A percentile compares a stretch with the other conserved stretches of the same genome.
Evolutionary conservation across 306 rosid genomes (phyloP).

Genomic region (Crotalaria pallida): DNA sequence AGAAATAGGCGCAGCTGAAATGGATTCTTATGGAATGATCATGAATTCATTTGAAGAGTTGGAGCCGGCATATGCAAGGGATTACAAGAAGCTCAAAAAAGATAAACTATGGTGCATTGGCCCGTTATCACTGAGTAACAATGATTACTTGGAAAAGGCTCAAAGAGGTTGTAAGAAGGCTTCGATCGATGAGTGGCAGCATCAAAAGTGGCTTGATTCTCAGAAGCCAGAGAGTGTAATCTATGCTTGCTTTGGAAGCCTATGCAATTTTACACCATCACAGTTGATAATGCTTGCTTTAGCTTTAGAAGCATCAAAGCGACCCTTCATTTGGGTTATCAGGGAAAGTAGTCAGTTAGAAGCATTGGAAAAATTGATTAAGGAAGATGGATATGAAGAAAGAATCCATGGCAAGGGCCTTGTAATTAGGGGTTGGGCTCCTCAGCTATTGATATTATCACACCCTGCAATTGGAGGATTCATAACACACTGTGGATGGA

Average conservation of each 20-base stretch:
- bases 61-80: conserved; percentile 14
- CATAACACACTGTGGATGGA: conserved; percentile 69
- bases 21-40: conserved; percentile 13
- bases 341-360: conserved; percentile 17
- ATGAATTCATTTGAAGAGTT: conserved; percentile 15
- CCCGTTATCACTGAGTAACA: not conserved
- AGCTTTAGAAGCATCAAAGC: conserved; percentile 45
- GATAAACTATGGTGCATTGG: conserved; percentile 7
- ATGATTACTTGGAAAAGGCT: not conserved
- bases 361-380: conserved; percentile 44
- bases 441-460: conserved; percentile 45
- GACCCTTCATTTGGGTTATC: conserved; percentile 64
- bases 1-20: conserved; percentile 13
- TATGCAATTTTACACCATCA: conserved; percentile 27
- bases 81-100: not conserved
- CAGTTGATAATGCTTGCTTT: conserved; percentile 49
- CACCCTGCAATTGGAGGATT: conserved; percentile 49
- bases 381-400: conserved; percentile 39
- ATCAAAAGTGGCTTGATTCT: conserved; percentile 28
- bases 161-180: not conserved
- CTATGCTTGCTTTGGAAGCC: conserved; percentile 54
- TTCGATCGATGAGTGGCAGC: not conserved
- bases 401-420: conserved; percentile 40
- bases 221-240: conserved; percentile 29
- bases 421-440: conserved; percentile 60